Base-by-base conservation (phyloP, 805 yeast genomes). In the Suhomyces sp. region DNA sequence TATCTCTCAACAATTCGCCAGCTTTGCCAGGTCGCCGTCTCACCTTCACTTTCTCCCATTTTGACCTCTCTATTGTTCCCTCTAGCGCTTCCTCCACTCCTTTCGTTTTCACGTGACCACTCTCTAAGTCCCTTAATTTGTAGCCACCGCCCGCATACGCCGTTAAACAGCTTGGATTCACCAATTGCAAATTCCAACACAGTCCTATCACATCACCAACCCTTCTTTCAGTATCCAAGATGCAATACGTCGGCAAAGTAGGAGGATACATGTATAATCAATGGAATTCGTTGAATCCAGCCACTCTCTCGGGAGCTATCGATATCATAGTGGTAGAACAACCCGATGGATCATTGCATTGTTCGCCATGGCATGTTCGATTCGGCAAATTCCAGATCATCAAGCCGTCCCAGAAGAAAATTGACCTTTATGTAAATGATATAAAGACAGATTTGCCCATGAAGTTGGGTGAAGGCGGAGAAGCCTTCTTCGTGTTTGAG, bases 391-490 rank as follows among this genome's bases (percentile, higher is more conserved):
- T 94, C 70, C 96, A 92, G 61, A 79, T 94, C 57, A 76, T 94
- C 54, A 84, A 96, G 64, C 99, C 99, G 12, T 88, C 96, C 17
- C 97, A 94, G 69, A 94, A 93, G 76, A 92, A 90, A 67, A 96
- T 93, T 50, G 96, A 88, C 52, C 86, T 94, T 58, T 80, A 83
- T 42, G 96, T 94, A 40, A 94, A 94, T 70, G 97, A 87, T 36
- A 80, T 80, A 54, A 78, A 84, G 46, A 87, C 96, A 0, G 86
- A 89, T 60, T 73, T 93, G 47, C 97, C 97, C 7, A 94, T 94
- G 98, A 94, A 94, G 68, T 74, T 94, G 45, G 96, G 97, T 13
- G 99, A 94, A 55, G 97, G 96, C 6, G 99, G 99, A 12, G 99
- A 94, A 69, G 99, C 98, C 0, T 91, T 91, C 67, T 94, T 94